Base-by-base conservation (phyloP, 164 flowering plant genomes). In the Sextonia rubra region DNA sequence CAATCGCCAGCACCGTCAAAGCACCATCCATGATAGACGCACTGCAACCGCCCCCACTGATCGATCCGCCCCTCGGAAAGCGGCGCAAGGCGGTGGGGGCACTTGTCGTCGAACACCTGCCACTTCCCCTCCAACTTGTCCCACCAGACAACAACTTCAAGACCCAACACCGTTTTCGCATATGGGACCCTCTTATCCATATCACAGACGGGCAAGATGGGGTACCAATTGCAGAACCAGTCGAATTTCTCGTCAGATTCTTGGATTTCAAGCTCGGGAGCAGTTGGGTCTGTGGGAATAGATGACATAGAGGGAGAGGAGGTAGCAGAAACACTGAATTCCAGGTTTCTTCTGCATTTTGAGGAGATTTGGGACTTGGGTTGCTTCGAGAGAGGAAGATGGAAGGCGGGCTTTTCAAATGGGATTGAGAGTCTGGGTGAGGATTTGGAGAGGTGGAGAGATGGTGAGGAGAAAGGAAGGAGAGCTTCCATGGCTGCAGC, bases 21-120 rank as follows among this genome's bases (percentile, higher is more conserved):
- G 69, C 97, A 95, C 99, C 98, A 91, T 3, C 98, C 99, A 80
- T 95, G 99, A 76, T 95, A 92, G 56, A 90, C 97, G 77, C 99
- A 95, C 79, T 95, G 99, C 83, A 95, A 73, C 73, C 98, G 81
- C 0, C 98, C 98, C 91, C 89, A 87, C 70, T 86, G 88, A 81
- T 91, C 98, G 61, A 94, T 88, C 78, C 94, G 78, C 2, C 98
- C 98, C 76, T 95, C 98, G 3, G 98, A 92, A 60, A 95, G 77
- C 0, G 97, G 99, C 26, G 99, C 99, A 81, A 92, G 77, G 44
- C 99, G 80, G 76, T 94, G 99, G n/a, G 99, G 97, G 77, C 99
- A 94, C 62, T 72, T 20, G 78, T 94, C 97, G 65, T 89, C 89
- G 71, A 92, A 87, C 64, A 94, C 99, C 77, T 87, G 88, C 99